phyloP scores from a whole-genome alignment of 495 filamentous ascomycete species.

The Hypoxylon trugodes region DNA sequence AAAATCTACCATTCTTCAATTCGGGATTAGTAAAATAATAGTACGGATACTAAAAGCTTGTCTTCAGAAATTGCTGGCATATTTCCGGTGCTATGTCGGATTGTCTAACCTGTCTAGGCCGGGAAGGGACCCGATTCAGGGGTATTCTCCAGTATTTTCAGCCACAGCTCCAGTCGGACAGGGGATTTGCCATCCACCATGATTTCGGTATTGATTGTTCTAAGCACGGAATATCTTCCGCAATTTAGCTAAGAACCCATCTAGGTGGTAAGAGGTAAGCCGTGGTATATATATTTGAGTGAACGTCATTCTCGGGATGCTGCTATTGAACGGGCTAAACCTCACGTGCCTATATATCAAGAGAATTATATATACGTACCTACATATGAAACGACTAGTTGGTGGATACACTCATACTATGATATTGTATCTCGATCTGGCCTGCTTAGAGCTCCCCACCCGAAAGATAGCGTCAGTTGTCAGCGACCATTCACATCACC shows the following conservation, averaged over 20 bases:
- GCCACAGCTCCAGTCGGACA: not conserved
- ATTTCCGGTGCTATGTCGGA: constrained; percentile 28
- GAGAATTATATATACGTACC: too few species aligned
- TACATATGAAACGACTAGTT: too few species aligned
- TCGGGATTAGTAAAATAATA: constrained; percentile 1
- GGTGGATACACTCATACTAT: not conserved
- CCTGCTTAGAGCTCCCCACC: not conserved
- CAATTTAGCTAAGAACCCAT: not conserved
- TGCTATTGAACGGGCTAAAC: not conserved
- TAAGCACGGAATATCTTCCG: constrained; percentile 1
- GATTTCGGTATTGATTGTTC: constrained; percentile 6
- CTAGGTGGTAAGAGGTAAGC: too few species aligned
- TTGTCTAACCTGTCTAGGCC: constrained; percentile 20
- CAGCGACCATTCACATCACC: not conserved
- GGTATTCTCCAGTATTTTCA: constrained; percentile 9
- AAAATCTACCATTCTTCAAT: not conserved
- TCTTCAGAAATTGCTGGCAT: constrained; percentile 9
- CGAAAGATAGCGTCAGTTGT: not conserved
- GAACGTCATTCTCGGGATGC: not conserved
- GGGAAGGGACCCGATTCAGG: not conserved
- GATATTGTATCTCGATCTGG: constrained; percentile 3
- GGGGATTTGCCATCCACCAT: not conserved
- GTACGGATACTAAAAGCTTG: not conserved
- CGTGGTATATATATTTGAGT: too few species aligned
- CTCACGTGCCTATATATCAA: not conserved